phyloP scores from a whole-genome alignment of 495 filamentous ascomycete species.

The Daldinia grandis region DNA sequence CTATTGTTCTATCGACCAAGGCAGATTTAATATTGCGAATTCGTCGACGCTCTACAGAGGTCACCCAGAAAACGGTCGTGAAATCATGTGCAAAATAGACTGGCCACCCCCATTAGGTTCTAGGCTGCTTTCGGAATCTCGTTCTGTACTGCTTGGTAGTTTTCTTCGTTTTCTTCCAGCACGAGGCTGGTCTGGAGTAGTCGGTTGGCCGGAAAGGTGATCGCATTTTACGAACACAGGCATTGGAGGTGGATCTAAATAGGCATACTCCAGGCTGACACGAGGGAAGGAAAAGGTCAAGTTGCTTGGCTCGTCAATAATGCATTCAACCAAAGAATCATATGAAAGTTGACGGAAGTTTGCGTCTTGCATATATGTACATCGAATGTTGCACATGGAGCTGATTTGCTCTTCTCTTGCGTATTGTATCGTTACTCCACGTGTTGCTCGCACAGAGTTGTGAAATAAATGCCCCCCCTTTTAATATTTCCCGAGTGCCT shows the following conservation, averaged over 20 bases:
- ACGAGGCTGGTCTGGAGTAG: constrained; percentile 40
- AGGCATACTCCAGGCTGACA: constrained; percentile 30
- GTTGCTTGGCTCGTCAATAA: constrained; percentile 35
- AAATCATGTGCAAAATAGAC: constrained; percentile 45
- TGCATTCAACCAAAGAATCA: constrained; percentile 40
- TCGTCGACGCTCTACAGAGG: constrained; percentile 36
- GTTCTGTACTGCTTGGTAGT: constrained; percentile 45
- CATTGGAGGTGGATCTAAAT: constrained; percentile 23
- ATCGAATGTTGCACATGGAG: constrained; percentile 34
- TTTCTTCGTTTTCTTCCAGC: constrained; percentile 42
- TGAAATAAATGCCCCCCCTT: background rate
- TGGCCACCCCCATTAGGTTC: constrained; percentile 43
- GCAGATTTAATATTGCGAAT: constrained; percentile 35
- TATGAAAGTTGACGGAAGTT: constrained; percentile 35
- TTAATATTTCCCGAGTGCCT: background rate
- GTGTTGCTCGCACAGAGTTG: background rate
- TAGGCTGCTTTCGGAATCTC: constrained; percentile 44
- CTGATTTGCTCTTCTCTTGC: constrained; percentile 18
- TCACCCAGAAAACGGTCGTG: constrained; percentile 36
- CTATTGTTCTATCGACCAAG: constrained; percentile 29
- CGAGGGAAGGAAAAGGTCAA: constrained; percentile 21
- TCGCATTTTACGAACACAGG: constrained; percentile 34
- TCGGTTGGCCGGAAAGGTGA: constrained; percentile 38
- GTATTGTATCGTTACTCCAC: background rate
- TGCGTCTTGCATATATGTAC: constrained; percentile 38